A percentile compares a stretch with the other conserved stretches of the same genome.
phyloP scores from a whole-genome alignment of 768 basidiomycete species.

The Boletus reticulatus region DNA sequence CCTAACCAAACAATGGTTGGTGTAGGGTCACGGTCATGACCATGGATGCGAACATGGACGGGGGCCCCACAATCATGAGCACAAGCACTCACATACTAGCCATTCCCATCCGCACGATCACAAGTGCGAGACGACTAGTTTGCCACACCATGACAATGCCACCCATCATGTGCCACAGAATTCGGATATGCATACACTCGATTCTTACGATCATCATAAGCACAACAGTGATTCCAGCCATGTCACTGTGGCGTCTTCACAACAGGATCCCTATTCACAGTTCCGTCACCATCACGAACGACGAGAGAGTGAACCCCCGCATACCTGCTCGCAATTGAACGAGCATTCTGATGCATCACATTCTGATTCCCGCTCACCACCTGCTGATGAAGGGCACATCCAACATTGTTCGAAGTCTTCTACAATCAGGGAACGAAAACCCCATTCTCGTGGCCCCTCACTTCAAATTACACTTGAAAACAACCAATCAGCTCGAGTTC shows the following conservation, averaged over 20 bases:
- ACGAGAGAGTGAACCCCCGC: constrained; percentile 23
- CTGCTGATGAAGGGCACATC: constrained; percentile 3
- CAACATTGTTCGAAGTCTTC: constrained; percentile 9
- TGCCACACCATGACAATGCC: constrained; percentile 19
- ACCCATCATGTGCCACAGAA: constrained; percentile 19
- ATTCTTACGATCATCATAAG: constrained; percentile 8
- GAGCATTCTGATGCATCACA: constrained; percentile 26
- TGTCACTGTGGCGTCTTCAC: constrained; percentile 5
- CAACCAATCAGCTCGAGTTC: constrained; percentile 19
- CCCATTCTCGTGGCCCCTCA: constrained; percentile 40
- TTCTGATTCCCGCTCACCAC: constrained; percentile 15
- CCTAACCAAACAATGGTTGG: not conserved
- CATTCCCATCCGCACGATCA: constrained; percentile 34
- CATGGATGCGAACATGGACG: constrained; percentile 16
- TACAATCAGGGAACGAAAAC: constrained; percentile 31
- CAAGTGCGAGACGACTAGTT: constrained; percentile 4
- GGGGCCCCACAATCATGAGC: not conserved
- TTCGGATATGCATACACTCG: constrained; percentile 11
- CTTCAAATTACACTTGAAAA: constrained; percentile 35
- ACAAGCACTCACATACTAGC: constrained; percentile 35
- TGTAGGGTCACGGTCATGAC: constrained; percentile 19
- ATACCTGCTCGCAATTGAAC: constrained; percentile 26
- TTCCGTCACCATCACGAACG: constrained; percentile 23
- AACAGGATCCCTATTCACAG: constrained; percentile 27
- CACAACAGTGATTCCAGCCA: constrained; percentile 14